These are phyloP conservation scores for Mortierella sp. DNA, from an alignment of 371 early-diverging fungal genomes.

Conservation along the genomic window DNA sequence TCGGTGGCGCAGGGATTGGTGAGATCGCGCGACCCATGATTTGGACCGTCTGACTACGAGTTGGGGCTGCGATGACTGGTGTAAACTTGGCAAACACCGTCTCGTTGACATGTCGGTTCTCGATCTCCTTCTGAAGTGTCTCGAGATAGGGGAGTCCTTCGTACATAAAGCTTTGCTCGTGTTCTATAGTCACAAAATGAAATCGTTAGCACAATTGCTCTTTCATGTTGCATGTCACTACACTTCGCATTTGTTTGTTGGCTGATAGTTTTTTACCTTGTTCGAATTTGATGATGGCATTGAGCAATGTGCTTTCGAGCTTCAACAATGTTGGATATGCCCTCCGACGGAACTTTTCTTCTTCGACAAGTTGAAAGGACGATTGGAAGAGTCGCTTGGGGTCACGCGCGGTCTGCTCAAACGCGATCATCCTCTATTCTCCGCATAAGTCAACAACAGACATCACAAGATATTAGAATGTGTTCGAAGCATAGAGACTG, in stretches of 20 bases:
- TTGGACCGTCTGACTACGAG: conserved; percentile 42
- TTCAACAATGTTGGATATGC: conserved; percentile 87
- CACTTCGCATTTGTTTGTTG: background rate
- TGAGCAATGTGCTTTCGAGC: conserved; percentile 77
- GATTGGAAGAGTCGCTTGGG: conserved; percentile 85
- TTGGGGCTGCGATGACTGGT: conserved; percentile 57
- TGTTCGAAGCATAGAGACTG: background rate
- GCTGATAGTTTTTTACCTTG: conserved; percentile 55
- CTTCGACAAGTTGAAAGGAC: conserved; percentile 87
- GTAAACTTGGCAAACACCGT: conserved; percentile 79
- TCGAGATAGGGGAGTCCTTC: conserved; percentile 66
- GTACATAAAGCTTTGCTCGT: conserved; percentile 68
- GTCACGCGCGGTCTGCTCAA: conserved; percentile 91
- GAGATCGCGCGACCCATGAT: conserved; percentile 45
- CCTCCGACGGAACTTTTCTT: conserved; percentile 90
- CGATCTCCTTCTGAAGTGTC: conserved; percentile 68
- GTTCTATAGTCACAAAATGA: conserved; percentile 25
- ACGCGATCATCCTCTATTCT: conserved; percentile 80
- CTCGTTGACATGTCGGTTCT: conserved; percentile 76
- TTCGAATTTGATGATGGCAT: conserved; percentile 69
- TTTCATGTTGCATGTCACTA: background rate
- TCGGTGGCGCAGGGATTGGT: conserved; percentile 13
- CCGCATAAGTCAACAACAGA: background rate
- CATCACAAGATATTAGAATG: background rate
- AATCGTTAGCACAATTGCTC: background rate